phyloP scores from a whole-genome alignment of 106 monocot species.

The Iris macrosiphon region DNA sequence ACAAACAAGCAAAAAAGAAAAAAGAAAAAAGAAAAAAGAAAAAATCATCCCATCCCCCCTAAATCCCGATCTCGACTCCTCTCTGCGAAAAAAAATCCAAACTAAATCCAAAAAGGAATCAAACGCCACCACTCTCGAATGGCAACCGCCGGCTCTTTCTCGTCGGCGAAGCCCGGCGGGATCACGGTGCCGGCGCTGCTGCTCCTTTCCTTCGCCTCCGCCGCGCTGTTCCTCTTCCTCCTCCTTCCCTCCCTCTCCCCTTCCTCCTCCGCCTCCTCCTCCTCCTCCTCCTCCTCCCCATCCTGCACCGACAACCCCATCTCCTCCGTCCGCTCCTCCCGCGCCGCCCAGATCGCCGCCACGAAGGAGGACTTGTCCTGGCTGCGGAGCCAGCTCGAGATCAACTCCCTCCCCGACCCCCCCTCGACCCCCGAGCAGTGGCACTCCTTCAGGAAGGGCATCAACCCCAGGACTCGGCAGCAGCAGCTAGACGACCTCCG shows the following conservation, averaged over 20 bases:
- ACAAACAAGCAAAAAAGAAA: no score
- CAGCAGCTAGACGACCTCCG: slow-evolving; percentile 55
- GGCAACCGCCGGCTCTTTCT: slow-evolving; percentile 3
- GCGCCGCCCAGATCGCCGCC: slow-evolving; percentile 34
- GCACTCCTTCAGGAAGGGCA: slow-evolving; percentile 55
- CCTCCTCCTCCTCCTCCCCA: slow-evolving; percentile 10
- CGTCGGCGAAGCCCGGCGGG: not conserved
- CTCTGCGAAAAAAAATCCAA: no score
- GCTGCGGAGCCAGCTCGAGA: slow-evolving; percentile 41
- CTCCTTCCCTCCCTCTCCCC: no score
- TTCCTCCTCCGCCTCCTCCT: slow-evolving; percentile 4
- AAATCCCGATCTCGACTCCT: no score
- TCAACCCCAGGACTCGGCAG: slow-evolving; percentile 55
- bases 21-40: no score
- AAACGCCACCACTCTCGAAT: not conserved
- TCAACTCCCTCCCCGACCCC: slow-evolving; percentile 36
- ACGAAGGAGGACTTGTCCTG: slow-evolving; percentile 37
- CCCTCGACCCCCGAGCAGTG: slow-evolving; percentile 36
- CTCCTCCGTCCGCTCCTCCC: not conserved
- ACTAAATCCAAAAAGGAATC: no score
- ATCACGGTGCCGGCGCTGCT: slow-evolving; percentile 12
- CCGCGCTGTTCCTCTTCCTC: slow-evolving; percentile 21
- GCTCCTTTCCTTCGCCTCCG: slow-evolving; percentile 16
- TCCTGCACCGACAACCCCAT: not conserved
- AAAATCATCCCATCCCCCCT: no score